Conservation (phyloP, 805 yeast genomes). For the Wickerhamomyces strasburgensis region DNA sequence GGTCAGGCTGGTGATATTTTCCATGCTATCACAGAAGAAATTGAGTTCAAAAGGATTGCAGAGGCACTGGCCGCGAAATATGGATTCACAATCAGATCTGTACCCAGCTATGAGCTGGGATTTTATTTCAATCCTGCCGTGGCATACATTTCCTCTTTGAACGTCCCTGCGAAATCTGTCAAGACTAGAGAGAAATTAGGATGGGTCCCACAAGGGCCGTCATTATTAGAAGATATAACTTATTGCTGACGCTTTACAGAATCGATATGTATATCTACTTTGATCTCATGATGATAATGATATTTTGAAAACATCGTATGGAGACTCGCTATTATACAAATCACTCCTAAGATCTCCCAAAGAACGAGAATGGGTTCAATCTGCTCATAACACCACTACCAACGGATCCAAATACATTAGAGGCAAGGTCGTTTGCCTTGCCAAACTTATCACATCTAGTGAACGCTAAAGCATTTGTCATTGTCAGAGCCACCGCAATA, state of each 20-base stretch:
- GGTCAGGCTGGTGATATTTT: conserved; percentile 25
- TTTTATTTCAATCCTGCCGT: background rate
- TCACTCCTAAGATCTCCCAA: conserved; percentile 5
- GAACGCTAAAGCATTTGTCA: conserved; percentile 85
- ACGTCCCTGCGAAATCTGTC: conserved; percentile 14
- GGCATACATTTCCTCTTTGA: conserved; percentile 6
- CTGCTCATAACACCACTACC: conserved; percentile 42
- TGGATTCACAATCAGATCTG: conserved; percentile 11
- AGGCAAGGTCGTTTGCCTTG: conserved; percentile 67
- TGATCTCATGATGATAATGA: no score
- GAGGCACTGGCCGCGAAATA: conserved; percentile 20
- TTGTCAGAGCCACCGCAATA: conserved; percentile 66
- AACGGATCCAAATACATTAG: conserved; percentile 49
- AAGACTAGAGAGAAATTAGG: conserved; percentile 21
- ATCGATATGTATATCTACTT: background rate
- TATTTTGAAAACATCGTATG: no score
- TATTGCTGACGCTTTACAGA: no score
- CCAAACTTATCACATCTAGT: conserved; percentile 91
- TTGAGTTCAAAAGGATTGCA: conserved; percentile 26
- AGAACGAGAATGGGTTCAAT: conserved; percentile 32
- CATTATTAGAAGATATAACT: no score
- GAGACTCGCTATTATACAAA: background rate
- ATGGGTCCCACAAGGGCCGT: no score
- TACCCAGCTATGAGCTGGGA: conserved; percentile 15
- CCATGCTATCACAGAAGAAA: conserved; percentile 26